Conservation (phyloP, 257 asterid species). For the Scutellaria galericulata region DNA sequence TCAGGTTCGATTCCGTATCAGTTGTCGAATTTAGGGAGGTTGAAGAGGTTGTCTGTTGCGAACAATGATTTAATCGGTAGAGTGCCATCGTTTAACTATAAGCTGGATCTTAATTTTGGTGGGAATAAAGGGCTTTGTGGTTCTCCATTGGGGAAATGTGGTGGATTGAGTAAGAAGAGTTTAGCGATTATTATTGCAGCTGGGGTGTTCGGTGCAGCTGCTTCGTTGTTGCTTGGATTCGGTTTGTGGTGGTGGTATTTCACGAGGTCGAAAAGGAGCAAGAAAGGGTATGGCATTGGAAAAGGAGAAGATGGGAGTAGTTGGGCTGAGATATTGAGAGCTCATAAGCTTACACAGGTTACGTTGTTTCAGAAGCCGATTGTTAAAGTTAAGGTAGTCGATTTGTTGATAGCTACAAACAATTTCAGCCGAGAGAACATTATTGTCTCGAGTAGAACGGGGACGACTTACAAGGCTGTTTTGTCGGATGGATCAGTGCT, state of each 20-base stretch:
- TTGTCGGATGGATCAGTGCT: slow-evolving; percentile 81
- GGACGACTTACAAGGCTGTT: slow-evolving; percentile 80
- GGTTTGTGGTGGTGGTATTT: slow-evolving; percentile 88
- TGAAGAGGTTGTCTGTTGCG: slow-evolving; percentile 61
- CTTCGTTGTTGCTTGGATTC: slow-evolving; percentile 72
- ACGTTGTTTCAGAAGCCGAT: slow-evolving; percentile 84
- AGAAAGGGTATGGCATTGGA: slow-evolving; percentile 60
- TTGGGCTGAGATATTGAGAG: slow-evolving; percentile 71
- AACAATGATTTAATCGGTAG: slow-evolving; percentile 71
- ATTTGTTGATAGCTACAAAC: slow-evolving; percentile 72
- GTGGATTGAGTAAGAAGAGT: slow-evolving; percentile 77
- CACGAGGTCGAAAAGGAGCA: slow-evolving; percentile 57
- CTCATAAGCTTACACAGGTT: slow-evolving; percentile 82
- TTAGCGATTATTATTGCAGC: slow-evolving; percentile 82
- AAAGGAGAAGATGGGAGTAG: slow-evolving; percentile 55
- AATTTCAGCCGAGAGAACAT: slow-evolving; percentile 60
- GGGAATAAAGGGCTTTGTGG: slow-evolving; percentile 84
- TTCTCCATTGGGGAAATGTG: slow-evolving; percentile 67
- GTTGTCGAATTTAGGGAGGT: slow-evolving; percentile 65
- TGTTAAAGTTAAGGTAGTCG: slow-evolving; percentile 82
- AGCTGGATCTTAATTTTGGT: slow-evolving; percentile 43
- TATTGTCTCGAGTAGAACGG: slow-evolving; percentile 70
- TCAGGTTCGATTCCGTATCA: slow-evolving; percentile 69
- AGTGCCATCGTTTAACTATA: slow-evolving; percentile 60
- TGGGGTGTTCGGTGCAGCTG: slow-evolving; percentile 88